These are phyloP conservation scores for Thelonectria blattea DNA, from an alignment of 2,329 filamentous ascomycete genomes.

Conservation along the genomic window DNA sequence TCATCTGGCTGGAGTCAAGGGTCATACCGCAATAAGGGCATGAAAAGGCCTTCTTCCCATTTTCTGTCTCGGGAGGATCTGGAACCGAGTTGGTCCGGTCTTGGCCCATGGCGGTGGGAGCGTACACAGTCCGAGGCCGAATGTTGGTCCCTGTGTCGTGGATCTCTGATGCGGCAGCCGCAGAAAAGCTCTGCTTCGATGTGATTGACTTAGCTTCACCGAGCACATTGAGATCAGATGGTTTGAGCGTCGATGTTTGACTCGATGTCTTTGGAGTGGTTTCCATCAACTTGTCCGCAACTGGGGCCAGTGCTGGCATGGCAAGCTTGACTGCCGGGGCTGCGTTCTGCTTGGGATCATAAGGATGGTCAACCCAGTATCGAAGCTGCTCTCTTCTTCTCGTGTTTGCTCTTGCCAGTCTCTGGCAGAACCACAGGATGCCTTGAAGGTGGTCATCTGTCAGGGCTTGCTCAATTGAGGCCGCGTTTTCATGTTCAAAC, in stretches of 20 bases:
- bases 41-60: neutral
- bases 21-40: neutral
- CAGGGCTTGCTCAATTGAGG: neutral
- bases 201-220: neutral
- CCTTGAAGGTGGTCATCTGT: neutral
- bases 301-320: neutral
- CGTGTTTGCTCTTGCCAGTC: conserved; percentile 15
- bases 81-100: neutral
- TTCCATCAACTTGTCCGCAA: neutral
- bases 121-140: conserved; percentile 8
- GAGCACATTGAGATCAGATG: neutral
- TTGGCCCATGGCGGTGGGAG: conserved; percentile 4
- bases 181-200: conserved; percentile 3
- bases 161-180: conserved; percentile 1
- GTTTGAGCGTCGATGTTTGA: neutral
- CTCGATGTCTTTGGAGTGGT: neutral
- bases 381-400: conserved; percentile 12
- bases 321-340: neutral
- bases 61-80: neutral
- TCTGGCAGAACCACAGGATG: conserved; percentile 3
- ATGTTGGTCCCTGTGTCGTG: conserved; percentile 3
- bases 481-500: neutral
- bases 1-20: neutral
- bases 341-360: neutral
- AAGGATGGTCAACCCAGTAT: conserved; percentile 12